Conservation (phyloP, 2,329 filamentous ascomycete genomes). For the Fusarium gaditjirri region DNA sequence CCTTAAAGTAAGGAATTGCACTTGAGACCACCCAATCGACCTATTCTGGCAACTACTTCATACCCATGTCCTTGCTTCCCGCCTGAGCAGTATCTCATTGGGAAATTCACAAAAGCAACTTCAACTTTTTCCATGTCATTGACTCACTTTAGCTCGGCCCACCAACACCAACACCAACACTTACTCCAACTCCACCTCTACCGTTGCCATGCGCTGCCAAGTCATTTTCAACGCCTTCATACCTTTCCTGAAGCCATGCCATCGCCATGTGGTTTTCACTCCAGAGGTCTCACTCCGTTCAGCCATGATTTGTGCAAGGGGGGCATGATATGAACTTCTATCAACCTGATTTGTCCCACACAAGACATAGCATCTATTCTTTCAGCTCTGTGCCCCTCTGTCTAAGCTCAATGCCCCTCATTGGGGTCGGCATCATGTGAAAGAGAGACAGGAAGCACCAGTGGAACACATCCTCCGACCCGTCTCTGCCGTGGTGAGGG, state of each 20-base stretch:
- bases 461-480: not conserved
- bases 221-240: not conserved
- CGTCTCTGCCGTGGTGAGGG: not conserved
- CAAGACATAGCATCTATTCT: conserved; percentile 1
- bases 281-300: not conserved
- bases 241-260: not conserved
- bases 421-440: not conserved
- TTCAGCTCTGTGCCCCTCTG: not conserved
- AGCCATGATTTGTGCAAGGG: not conserved
- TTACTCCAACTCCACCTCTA: not conserved
- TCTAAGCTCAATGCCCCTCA: not conserved
- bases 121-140: conserved; percentile 4
- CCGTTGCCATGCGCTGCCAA: not conserved
- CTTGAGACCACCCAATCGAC: conserved; percentile 19
- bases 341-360: not conserved
- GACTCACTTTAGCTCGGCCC: not conserved
- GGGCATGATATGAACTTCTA: not conserved
- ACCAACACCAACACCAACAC: conserved; percentile 1
- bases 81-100: conserved; percentile 3
- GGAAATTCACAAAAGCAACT: conserved; percentile 22
- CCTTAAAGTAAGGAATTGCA: conserved; percentile 25
- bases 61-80: conserved; percentile 44
- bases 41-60: conserved; percentile 20
- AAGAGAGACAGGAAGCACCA: not conserved
- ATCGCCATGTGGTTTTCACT: conserved; percentile 9